Evolutionary conservation across 257 asterid genomes (phyloP).

Genomic region (Apocynum venetum): DNA sequence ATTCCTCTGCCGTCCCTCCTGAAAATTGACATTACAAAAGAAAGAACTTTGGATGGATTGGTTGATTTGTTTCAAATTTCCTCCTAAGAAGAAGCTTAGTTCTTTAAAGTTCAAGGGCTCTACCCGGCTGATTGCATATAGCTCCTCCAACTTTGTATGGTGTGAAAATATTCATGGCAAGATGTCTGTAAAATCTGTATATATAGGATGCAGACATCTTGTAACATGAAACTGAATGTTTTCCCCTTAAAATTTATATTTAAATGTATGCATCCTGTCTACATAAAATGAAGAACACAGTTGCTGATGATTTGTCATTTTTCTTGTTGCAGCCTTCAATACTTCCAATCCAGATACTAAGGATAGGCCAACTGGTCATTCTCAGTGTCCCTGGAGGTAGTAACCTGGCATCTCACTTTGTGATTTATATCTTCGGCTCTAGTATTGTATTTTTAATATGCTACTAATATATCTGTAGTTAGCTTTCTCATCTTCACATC

Average conservation of each 20-base stretch:
- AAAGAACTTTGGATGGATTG: background rate
- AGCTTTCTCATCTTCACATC: background rate
- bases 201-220: background rate
- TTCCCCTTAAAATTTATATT: background rate
- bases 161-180: background rate
- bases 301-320: conserved; percentile 13
- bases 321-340: conserved; percentile 67
- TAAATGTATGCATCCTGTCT: background rate
- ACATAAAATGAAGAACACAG: background rate
- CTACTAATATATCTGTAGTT: background rate
- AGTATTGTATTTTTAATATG: background rate
- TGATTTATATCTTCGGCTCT: conserved; percentile 10
- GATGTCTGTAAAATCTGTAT: background rate
- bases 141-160: background rate
- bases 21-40: background rate
- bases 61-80: background rate
- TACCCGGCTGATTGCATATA: background rate
- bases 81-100: background rate
- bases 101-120: background rate
- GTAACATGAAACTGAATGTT: background rate
- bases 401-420: conserved; percentile 4
- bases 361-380: conserved; percentile 89
- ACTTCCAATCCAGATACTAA: conserved; percentile 91
- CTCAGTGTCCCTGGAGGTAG: conserved; percentile 77
- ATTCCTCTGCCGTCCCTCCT: background rate